Conservation (phyloP, 257 asterid genomes). For the Coffea canephora region DNA sequence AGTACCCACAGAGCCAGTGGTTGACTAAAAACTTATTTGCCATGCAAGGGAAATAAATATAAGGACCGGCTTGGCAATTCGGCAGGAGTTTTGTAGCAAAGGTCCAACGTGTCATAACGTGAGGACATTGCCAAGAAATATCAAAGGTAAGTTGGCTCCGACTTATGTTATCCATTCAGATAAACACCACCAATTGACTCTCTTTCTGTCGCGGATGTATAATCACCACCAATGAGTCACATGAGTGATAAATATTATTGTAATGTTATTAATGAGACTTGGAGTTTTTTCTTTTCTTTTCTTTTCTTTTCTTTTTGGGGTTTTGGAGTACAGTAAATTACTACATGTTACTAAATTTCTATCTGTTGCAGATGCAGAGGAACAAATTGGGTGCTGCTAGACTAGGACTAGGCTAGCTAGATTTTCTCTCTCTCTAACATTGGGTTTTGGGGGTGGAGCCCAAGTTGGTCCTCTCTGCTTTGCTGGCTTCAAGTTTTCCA, state of each 20-base stretch:
- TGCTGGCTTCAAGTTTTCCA: slow-evolving; percentile 78
- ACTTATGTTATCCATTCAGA: neutral
- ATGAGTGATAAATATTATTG: neutral
- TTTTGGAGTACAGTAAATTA: neutral
- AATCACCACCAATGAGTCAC: neutral
- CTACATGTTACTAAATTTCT: neutral
- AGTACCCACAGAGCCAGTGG: too few relatives aligned
- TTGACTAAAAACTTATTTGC: too few relatives aligned
- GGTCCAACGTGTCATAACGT: slow-evolving; percentile 1
- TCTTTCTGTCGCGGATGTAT: neutral
- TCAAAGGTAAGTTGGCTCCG: neutral
- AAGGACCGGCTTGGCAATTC: neutral
- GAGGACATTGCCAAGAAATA: slow-evolving; percentile 12
- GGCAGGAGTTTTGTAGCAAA: neutral
- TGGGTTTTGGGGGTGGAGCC: slow-evolving; percentile 44
- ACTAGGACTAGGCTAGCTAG: neutral
- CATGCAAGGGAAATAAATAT: neutral
- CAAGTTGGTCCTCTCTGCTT: slow-evolving; percentile 62
- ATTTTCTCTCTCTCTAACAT: slow-evolving; percentile 2
- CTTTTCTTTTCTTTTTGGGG: too few relatives aligned
- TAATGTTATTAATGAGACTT: neutral
- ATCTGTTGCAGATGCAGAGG: neutral
- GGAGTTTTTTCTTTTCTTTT: neutral
- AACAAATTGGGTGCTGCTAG: neutral
- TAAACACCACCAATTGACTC: neutral